A percentile compares a stretch with the other conserved stretches of the same genome.
Evolutionary conservation across 345 rosid species (phyloP).

Genomic region (Gossypium mustelinum): DNA sequence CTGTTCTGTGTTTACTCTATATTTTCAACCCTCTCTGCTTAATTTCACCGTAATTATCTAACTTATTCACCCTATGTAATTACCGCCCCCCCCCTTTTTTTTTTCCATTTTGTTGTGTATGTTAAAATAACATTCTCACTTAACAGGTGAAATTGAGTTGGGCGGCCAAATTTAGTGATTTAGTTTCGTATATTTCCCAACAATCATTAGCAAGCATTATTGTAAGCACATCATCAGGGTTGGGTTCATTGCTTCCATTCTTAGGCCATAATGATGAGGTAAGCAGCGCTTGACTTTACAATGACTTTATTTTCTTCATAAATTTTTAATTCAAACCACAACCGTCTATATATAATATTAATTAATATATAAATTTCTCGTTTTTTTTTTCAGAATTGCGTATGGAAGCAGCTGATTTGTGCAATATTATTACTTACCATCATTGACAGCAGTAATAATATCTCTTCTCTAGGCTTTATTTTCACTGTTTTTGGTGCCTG

Average conservation of each 20-base stretch:
- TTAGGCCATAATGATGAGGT: slow-evolving; percentile 11
- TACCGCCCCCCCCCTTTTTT: not conserved
- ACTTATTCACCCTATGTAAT: not conserved
- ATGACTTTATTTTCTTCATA: not conserved
- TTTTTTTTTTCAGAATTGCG: not conserved
- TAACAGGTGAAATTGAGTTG: not conserved
- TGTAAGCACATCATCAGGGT: not conserved
- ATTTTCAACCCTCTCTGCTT: not conserved
- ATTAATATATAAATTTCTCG: too few relatives aligned
- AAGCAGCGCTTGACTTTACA: slow-evolving; percentile 15
- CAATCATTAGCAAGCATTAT: slow-evolving; percentile 6
- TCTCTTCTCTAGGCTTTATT: slow-evolving; percentile 36
- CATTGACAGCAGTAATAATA: slow-evolving; percentile 23
- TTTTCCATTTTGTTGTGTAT: too few relatives aligned
- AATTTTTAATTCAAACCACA: not conserved
- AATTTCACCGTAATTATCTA: not conserved
- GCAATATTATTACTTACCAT: not conserved
- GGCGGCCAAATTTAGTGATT: not conserved
- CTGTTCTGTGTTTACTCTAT: not conserved
- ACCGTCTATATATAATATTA: not conserved
- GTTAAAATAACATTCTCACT: too few relatives aligned
- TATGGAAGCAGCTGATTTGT: slow-evolving; percentile 15
- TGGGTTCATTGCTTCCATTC: slow-evolving; percentile 12
- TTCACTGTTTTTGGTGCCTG: slow-evolving; percentile 37
- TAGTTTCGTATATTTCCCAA: not conserved